Conservation (phyloP, 345 rosid genomes). For the Bruguiera parviflora region DNA sequence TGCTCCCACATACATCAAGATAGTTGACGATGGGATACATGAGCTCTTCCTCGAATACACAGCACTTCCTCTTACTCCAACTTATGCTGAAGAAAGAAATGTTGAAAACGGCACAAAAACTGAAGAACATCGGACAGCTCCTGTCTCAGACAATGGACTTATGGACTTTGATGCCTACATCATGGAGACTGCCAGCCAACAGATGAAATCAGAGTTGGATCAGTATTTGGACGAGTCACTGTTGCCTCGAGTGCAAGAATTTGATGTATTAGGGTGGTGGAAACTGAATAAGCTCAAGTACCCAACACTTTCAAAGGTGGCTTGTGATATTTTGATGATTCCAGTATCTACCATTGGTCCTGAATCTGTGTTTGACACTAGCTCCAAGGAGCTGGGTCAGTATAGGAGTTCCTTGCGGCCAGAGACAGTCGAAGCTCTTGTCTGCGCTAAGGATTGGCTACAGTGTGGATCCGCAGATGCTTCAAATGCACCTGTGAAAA, state of each 20-base stretch:
- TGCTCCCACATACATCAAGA: constrained; percentile 50
- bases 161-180: constrained; percentile 76
- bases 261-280: constrained; percentile 18
- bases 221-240: neutral
- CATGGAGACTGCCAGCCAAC: constrained; percentile 34
- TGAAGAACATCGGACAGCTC: constrained; percentile 41
- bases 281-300: neutral
- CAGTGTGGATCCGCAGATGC: constrained; percentile 36
- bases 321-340: constrained; percentile 8
- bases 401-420: constrained; percentile 74
- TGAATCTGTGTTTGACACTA: constrained; percentile 56
- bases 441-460: constrained; percentile 90
- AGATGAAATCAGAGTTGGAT: constrained; percentile 3
- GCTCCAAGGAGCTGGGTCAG: constrained; percentile 55
- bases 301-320: constrained; percentile 14
- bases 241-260: neutral
- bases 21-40: constrained; percentile 71
- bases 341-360: constrained; percentile 39
- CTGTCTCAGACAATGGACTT: constrained; percentile 56
- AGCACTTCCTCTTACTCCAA: constrained; percentile 60
- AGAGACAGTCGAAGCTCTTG: constrained; percentile 81
- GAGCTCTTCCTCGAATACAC: constrained; percentile 75
- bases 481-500: constrained; percentile 48
- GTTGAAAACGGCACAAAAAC: constrained; percentile 23
- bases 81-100: constrained; percentile 55